Base-by-base conservation (phyloP, 306 rosid species). In the Medicago lupulina region DNA sequence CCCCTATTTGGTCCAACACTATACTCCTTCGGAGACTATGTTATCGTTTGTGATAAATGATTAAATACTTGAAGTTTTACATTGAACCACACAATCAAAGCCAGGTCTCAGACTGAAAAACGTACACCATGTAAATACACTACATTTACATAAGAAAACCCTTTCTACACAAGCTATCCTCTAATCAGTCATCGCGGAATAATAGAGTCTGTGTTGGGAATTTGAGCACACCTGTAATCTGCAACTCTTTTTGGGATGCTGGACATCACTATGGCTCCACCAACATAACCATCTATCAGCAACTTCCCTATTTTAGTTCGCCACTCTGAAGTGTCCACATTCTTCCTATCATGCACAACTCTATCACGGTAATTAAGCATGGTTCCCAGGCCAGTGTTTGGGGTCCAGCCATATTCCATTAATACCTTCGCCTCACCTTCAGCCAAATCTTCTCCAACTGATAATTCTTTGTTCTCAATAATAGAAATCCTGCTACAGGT, bases 341-440 rank as follows among this genome's bases (percentile, higher is more conserved):
- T 87, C 70, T 83, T 87, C 51, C 93, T 79, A 77, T 94, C 96
- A 74, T 94, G 98, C 73, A 94, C 88, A 64, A 94, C 98, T 82
- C 98, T 88, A 71, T 84, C 90, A 4, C 87, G 60, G 76, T 88
- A 94, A 84, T 91, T 91, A 57, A 94, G 97, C 97, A 94, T 88
- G 34, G 96, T 86, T 82, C 97, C 97, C 84, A 91, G 80, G 49
- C 98, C 98, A 72, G 83, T 89, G 38, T 90, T 87, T 4, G 91
- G 89, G 57, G 71, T 60, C 97, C 98, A 94, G 72, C 98, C 97
- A 70, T 89, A 94, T 75, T 79, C 92, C 82, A 60, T 61, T 61
- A 94, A 77, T 79, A 94, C 96, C 68, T 73, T 63, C 0, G 95
- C 98, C 85, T 94, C 98, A 0, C 91, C 96, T 86, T 89, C 84